Evolutionary conservation across 2,329 filamentous ascomycete species (phyloP).

Genomic region (Clonostachys rhizophaga): DNA sequence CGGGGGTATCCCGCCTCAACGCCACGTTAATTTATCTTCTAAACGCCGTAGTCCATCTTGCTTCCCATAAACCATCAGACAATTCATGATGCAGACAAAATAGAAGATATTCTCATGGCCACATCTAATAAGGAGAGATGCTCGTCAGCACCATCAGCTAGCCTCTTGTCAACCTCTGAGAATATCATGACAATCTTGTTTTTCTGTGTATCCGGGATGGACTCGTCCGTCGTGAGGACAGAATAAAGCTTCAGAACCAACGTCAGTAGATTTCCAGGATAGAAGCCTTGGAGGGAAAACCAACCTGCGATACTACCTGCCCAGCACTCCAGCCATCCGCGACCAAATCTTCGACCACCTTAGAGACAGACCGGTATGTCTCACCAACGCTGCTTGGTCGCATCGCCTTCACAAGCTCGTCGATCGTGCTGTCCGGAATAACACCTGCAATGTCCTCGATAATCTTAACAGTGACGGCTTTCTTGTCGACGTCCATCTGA

Average conservation of each 20-base stretch:
- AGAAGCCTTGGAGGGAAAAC: slow-evolving; percentile 5
- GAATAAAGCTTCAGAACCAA: slow-evolving; percentile 63
- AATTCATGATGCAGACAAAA: slow-evolving; percentile 36
- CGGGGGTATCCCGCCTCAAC: not conserved
- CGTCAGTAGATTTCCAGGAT: not conserved
- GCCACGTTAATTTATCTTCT: not conserved
- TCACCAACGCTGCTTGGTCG: slow-evolving; percentile 61
- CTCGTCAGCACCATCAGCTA: slow-evolving; percentile 94
- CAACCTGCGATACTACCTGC: slow-evolving; percentile 77
- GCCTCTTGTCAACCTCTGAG: slow-evolving; percentile 88
- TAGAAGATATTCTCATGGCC: slow-evolving; percentile 72
- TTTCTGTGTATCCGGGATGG: slow-evolving; percentile 79
- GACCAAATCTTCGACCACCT: slow-evolving; percentile 82
- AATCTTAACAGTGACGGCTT: slow-evolving; percentile 67
- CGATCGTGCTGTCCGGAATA: slow-evolving; percentile 73
- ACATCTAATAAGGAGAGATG: slow-evolving; percentile 88
- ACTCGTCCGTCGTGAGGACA: slow-evolving; percentile 76
- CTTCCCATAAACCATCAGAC: not conserved
- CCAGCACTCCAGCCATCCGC: slow-evolving; percentile 96
- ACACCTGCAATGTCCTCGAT: slow-evolving; percentile 96
- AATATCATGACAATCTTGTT: slow-evolving; percentile 86
- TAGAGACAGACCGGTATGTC: slow-evolving; percentile 70
- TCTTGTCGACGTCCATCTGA: slow-evolving; percentile 57
- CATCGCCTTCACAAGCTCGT: slow-evolving; percentile 68
- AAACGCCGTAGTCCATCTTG: slow-evolving; percentile 3